Evolutionary conservation across 306 rosid species (phyloP).

Genomic region (Arachis hypogaea): DNA sequence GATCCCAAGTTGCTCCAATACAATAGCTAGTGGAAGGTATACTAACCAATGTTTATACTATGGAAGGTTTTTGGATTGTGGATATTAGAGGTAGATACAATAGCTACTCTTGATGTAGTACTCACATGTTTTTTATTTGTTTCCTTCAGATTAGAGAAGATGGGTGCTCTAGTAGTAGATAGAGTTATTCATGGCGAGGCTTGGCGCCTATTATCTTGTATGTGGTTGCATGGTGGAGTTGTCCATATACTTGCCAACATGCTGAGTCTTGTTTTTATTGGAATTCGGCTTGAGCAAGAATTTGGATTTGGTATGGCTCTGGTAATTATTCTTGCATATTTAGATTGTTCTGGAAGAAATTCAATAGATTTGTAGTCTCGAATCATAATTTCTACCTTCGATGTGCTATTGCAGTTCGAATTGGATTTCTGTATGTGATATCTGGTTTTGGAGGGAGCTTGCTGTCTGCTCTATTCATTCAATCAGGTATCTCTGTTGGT

Average conservation of each 20-base stretch:
- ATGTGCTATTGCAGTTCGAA: conserved; percentile 54
- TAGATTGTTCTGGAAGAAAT: conserved; percentile 32
- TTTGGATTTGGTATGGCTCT: conserved; percentile 84
- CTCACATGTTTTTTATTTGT: conserved; percentile 7
- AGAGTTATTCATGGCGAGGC: conserved; percentile 58
- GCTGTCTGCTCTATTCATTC: conserved; percentile 70
- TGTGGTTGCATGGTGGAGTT: conserved; percentile 88
- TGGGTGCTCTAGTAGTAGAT: conserved; percentile 78
- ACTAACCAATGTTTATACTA: neutral
- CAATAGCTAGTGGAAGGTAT: neutral
- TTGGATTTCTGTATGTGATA: conserved; percentile 69
- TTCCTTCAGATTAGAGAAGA: conserved; percentile 59
- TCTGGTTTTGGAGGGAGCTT: conserved; percentile 89
- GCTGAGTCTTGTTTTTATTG: conserved; percentile 80
- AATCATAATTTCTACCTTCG: conserved; percentile 29
- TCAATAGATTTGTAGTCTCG: conserved; percentile 10
- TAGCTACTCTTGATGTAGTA: conserved; percentile 20
- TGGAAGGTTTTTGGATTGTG: conserved; percentile 10
- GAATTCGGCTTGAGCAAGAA: conserved; percentile 86
- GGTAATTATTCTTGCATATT: conserved; percentile 42
- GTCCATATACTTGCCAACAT: conserved; percentile 82
- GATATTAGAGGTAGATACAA: conserved; percentile 9
- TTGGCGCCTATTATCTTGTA: conserved; percentile 80
- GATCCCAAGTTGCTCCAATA: neutral
- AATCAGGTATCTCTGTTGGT: conserved; percentile 77